phyloP scores from a whole-genome alignment of 768 basidiomycete genomes.

The Exidia glandulosa region DNA sequence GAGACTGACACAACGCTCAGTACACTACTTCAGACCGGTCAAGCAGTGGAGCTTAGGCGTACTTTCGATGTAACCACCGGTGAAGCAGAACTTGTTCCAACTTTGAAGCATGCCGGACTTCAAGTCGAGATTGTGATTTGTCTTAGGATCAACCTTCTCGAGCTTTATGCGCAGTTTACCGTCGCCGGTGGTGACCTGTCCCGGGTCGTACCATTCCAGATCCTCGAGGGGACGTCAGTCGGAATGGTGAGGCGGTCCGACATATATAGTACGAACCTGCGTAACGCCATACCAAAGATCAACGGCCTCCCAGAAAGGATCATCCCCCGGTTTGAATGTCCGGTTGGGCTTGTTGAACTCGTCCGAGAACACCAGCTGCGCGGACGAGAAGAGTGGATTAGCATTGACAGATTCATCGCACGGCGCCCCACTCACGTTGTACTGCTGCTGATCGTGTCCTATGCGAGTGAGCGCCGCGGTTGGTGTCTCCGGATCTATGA shows the following conservation, averaged over 20 bases:
- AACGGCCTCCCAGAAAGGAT: constrained; percentile 82
- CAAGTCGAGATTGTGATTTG: constrained; percentile 62
- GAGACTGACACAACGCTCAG: constrained; percentile 38
- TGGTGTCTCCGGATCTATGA: no score
- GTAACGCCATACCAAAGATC: constrained; percentile 30
- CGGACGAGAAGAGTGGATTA: constrained; percentile 40
- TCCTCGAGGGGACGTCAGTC: no score
- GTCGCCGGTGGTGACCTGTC: constrained; percentile 56
- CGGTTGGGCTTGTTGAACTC: constrained; percentile 77
- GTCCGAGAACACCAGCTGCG: constrained; percentile 70
- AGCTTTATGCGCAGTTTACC: constrained; percentile 73
- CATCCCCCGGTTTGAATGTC: constrained; percentile 76
- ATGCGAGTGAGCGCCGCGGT: no score
- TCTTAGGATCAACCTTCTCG: constrained; percentile 34
- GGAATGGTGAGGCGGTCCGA: background rate
- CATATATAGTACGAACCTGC: background rate
- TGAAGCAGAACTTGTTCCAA: constrained; percentile 90
- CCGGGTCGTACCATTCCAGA: constrained; percentile 86
- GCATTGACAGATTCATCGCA: constrained; percentile 70
- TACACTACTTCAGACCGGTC: constrained; percentile 37
- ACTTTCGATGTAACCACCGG: constrained; percentile 68
- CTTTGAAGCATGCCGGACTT: constrained; percentile 59
- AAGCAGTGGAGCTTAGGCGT: constrained; percentile 15
- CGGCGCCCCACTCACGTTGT: constrained; percentile 25
- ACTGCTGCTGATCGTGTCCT: background rate